These are phyloP conservation scores for Saccharomycopsis lassenensis DNA, from an alignment of 805 yeast genomes.

Conservation along the genomic window DNA sequence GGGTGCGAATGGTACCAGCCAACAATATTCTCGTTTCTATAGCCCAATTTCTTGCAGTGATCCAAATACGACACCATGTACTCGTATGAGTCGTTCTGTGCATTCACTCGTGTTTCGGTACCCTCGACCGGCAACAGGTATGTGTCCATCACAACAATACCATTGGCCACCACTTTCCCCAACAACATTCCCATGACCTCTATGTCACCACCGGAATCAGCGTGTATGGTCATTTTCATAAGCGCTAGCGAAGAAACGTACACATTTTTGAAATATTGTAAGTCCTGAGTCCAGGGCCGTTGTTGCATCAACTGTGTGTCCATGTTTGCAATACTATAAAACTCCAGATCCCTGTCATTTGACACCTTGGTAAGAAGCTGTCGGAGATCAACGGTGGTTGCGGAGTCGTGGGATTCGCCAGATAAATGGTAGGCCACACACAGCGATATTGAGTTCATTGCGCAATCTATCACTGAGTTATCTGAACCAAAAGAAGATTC, in stretches of 20 bases:
- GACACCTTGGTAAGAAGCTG: no score
- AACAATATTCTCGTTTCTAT: constrained; percentile 56
- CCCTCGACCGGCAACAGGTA: constrained; percentile 91
- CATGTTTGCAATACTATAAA: no score
- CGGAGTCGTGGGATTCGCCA: no score
- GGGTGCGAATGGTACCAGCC: constrained; percentile 99
- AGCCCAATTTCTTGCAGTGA: constrained; percentile 36
- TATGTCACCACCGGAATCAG: constrained; percentile 71
- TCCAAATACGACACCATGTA: constrained; percentile 82
- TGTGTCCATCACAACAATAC: constrained; percentile 64
- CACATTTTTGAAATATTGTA: constrained; percentile 49
- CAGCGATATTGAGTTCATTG: no score
- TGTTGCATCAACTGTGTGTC: not conserved
- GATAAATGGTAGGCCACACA: no score
- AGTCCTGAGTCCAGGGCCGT: constrained; percentile 48
- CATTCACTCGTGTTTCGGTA: constrained; percentile 92
- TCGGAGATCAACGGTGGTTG: no score
- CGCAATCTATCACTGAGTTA: no score
- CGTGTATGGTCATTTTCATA: constrained; percentile 68
- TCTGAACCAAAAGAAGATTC: no score
- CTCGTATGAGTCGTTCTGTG: constrained; percentile 88
- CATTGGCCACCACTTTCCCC: constrained; percentile 51
- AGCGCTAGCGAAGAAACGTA: constrained; percentile 63
- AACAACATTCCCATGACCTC: constrained; percentile 95
- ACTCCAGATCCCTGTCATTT: no score